phyloP scores from a whole-genome alignment of 495 filamentous ascomycete species.

The Penicillium manginii region DNA sequence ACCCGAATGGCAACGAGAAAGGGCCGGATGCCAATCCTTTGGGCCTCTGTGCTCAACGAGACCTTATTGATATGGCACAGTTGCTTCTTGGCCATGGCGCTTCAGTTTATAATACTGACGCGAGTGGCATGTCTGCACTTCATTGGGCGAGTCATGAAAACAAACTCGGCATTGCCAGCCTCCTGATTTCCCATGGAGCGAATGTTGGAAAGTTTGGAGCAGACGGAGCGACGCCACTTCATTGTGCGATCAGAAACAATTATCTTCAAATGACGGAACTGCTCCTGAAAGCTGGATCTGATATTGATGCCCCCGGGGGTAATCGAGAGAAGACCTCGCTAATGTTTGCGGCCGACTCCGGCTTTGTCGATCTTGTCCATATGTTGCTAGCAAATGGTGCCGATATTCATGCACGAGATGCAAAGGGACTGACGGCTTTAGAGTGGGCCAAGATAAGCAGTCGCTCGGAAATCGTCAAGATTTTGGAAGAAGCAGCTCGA shows the following conservation, averaged over 20 bases:
- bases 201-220: constrained; percentile 10
- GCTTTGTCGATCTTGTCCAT: neutral
- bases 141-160: constrained; percentile 16
- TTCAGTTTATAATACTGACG: constrained; percentile 13
- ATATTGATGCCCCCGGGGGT: constrained; percentile 21
- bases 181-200: constrained; percentile 22
- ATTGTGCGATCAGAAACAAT: constrained; percentile 42
- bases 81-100: constrained; percentile 26
- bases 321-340: constrained; percentile 28
- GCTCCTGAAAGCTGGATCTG: constrained; percentile 28
- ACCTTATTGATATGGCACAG: constrained; percentile 11
- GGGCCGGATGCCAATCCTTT: constrained; percentile 5
- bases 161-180: constrained; percentile 8
- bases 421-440: neutral
- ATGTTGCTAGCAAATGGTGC: constrained; percentile 17
- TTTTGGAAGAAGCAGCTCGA: neutral
- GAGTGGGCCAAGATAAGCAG: neutral
- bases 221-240: constrained; percentile 44
- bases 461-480: neutral
- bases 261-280: constrained; percentile 21
- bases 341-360: constrained; percentile 15
- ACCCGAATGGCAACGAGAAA: constrained; percentile 13
- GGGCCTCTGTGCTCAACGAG: constrained; percentile 16
- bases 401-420: constrained; percentile 7
- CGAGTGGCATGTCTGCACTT: constrained; percentile 10